Conservation (phyloP, 345 rosid species). For the Mangifera indica region DNA sequence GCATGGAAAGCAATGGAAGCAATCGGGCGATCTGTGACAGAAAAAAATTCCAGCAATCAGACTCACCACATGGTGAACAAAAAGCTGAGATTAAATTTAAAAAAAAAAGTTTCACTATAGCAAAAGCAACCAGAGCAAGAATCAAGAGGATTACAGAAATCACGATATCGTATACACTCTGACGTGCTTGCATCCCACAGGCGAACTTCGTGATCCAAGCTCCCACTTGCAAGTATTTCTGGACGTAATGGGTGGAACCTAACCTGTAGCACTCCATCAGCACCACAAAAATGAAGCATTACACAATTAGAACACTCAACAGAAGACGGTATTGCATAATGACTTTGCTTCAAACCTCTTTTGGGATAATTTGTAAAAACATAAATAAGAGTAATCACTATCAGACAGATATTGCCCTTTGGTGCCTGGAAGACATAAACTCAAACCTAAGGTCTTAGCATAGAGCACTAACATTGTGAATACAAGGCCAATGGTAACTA, state of each 20-base stretch:
- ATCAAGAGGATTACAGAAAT: slow-evolving; percentile 56
- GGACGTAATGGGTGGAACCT: slow-evolving; percentile 80
- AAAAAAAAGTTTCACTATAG: neutral
- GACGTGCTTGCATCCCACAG: slow-evolving; percentile 74
- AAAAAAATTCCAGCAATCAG: slow-evolving; percentile 9
- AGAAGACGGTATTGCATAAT: neutral
- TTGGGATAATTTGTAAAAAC: neutral
- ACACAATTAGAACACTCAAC: neutral
- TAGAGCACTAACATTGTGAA: too few species aligned
- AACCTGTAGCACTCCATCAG: slow-evolving; percentile 51
- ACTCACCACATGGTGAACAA: neutral
- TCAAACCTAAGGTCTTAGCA: too few species aligned
- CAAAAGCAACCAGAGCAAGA: slow-evolving; percentile 1
- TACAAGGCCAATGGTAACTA: too few species aligned
- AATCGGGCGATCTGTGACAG: slow-evolving; percentile 64
- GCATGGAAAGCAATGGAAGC: slow-evolving; percentile 91
- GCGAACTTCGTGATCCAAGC: slow-evolving; percentile 85
- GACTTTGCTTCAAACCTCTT: neutral
- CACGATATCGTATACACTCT: slow-evolving; percentile 67
- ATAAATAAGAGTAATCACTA: neutral
- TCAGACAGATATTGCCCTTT: too few species aligned
- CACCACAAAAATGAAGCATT: neutral
- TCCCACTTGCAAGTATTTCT: slow-evolving; percentile 82
- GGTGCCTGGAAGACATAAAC: too few species aligned
- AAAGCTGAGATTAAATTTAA: neutral